Base-by-base conservation (phyloP, 306 rosid species). In the Glycine soja region DNA sequence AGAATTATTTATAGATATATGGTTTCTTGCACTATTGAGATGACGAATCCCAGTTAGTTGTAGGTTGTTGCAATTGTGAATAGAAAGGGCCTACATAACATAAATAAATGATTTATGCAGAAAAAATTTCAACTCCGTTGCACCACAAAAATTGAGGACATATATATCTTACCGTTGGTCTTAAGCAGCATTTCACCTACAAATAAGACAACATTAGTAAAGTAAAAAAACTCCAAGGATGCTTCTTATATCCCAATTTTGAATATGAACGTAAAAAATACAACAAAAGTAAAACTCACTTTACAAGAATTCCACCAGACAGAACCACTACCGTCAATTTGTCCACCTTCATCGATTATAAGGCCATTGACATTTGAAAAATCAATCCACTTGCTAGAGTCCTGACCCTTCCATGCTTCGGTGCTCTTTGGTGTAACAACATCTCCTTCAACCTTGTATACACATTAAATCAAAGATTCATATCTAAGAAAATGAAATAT, bases 121-220 rank as follows among this genome's bases (percentile, higher is more conserved):
- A 67, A 42, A 54, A n/a, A 57, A 56, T 38, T 10, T 34, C 78
- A 57, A 19, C 64, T 30, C 50, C 6, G 52, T 32, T 3, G 11
- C 38, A 53, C 77, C 77, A 15, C 16, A n/a, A 54, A 38, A 61
- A n/a, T 53, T 36, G 30, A n/a, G 6, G 34, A 10, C 57, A 14
- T 10, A 46, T 68, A 34, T 34, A 69, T 79, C 78, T 80, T 80
- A 80, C 83, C 1, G 78, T 80, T 71, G 78, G 83, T 62, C 73
- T 51, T 50, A 12, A 2, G 56, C 78, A 72, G 5, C 6, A 3
- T 36, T 6, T 6, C 54, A 0, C 57, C 83, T 80, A 65, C 11
- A 66, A 71, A 67, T n/a, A 47, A 19, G 16, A 24, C 30, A 24
- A 24, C 30, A 24, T 24, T 24, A 24, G 2, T 24, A 24, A 24